These are phyloP conservation scores for Daldinia grandis DNA, from an alignment of 495 filamentous ascomycete species.

Conservation along the genomic window DNA sequence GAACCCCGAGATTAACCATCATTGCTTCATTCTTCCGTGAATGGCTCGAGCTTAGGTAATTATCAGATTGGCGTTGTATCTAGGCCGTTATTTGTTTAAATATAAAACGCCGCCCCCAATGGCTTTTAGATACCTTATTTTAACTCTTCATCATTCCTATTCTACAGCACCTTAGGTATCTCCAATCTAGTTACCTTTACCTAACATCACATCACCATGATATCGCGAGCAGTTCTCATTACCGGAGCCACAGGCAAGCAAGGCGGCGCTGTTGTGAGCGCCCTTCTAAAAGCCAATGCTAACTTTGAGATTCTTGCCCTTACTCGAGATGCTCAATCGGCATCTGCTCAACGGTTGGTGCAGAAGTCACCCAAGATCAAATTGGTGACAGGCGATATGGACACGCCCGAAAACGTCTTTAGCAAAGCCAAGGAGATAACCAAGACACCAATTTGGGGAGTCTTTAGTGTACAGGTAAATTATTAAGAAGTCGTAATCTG, in stretches of 20 bases:
- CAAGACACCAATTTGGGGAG: constrained; percentile 56
- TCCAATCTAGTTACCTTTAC: neutral
- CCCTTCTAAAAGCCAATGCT: constrained; percentile 54
- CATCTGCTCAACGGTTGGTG: constrained; percentile 59
- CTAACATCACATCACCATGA: constrained; percentile 9
- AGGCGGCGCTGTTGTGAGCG: constrained; percentile 65
- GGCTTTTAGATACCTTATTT: neutral
- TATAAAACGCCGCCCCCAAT: neutral
- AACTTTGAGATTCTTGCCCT: constrained; percentile 69
- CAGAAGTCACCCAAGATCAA: constrained; percentile 58
- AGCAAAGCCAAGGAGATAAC: constrained; percentile 50
- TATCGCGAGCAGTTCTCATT: constrained; percentile 60
- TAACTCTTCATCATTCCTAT: neutral
- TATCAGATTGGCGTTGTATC: constrained; percentile 28
- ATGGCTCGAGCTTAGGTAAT: constrained; percentile 1
- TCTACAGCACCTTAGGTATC: neutral
- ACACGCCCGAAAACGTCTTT: constrained; percentile 60
- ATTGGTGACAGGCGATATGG: constrained; percentile 62
- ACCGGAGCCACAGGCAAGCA: constrained; percentile 75
- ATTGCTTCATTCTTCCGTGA: constrained; percentile 24
- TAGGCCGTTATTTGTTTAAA: neutral
- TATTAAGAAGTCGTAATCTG: constrained; percentile 1
- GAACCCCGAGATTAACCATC: constrained; percentile 13
- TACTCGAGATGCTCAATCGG: constrained; percentile 63
- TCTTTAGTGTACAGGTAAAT: constrained; percentile 58